Conservation (phyloP, 768 basidiomycete species). For the Tricholoma flavovirens region DNA sequence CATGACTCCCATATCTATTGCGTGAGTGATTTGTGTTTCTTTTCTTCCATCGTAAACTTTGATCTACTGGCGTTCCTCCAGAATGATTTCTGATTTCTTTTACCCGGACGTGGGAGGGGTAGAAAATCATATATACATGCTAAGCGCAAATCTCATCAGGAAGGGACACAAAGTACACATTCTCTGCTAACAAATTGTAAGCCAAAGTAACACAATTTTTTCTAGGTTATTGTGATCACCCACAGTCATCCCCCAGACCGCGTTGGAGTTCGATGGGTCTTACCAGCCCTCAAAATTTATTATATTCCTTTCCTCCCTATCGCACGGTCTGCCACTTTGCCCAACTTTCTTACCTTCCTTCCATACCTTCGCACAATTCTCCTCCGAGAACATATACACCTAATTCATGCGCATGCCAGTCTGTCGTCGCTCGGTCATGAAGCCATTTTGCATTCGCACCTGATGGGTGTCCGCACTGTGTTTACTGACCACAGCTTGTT, state of each 20-base stretch:
- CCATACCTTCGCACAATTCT: conserved; percentile 90
- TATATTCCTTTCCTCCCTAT: conserved; percentile 88
- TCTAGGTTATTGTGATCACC: conserved; percentile 88
- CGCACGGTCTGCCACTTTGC: conserved; percentile 88
- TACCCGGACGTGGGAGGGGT: conserved; percentile 92
- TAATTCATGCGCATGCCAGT: conserved; percentile 90
- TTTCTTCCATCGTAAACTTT: background rate
- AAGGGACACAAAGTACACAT: conserved; percentile 75
- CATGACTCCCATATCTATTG: conserved; percentile 32
- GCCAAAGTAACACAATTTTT: background rate
- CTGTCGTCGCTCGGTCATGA: conserved; percentile 91
- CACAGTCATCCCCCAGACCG: conserved; percentile 86
- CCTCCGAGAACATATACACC: conserved; percentile 75
- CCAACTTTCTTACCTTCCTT: conserved; percentile 88
- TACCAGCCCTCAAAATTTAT: conserved; percentile 88
- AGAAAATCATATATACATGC: conserved; percentile 93
- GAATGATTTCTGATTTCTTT: conserved; percentile 98
- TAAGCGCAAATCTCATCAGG: conserved; percentile 75
- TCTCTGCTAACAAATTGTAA: background rate
- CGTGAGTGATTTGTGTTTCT: conserved; percentile 20
- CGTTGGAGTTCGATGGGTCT: conserved; percentile 84
- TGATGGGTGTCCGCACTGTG: conserved; percentile 83
- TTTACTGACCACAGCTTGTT: conserved; percentile 98
- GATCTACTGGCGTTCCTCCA: conserved; percentile 22
- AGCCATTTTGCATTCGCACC: conserved; percentile 82